Conservation (phyloP, 129 eudicot species). For the Saposhnikovia divaricata region DNA sequence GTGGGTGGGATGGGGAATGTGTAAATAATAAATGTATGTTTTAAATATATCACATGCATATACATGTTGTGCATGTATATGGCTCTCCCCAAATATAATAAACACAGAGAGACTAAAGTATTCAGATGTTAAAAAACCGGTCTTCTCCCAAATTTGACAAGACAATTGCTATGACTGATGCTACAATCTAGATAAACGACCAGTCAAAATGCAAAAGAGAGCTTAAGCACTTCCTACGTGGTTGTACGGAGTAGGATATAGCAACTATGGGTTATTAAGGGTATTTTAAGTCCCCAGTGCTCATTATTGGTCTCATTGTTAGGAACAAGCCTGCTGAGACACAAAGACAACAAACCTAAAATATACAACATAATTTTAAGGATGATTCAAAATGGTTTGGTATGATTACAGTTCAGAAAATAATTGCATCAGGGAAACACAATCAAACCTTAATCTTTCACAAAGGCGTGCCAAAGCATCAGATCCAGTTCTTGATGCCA, state of each 20-base stretch:
- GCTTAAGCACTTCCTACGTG: background rate
- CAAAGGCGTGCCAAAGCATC: slow-evolving; percentile 99
- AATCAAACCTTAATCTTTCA: slow-evolving; percentile 69
- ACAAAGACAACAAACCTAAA: background rate
- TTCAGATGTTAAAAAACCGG: background rate
- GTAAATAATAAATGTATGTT: background rate
- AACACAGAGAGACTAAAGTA: background rate
- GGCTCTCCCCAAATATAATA: background rate
- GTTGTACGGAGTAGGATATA: background rate
- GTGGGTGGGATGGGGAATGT: background rate
- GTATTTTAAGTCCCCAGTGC: background rate
- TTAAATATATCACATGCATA: background rate
- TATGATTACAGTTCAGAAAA: background rate
- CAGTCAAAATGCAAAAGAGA: background rate
- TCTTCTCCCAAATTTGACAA: background rate
- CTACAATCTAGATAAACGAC: background rate
- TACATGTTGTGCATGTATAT: background rate
- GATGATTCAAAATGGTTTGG: background rate
- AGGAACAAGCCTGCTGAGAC: background rate
- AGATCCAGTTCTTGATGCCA: slow-evolving; percentile 77
- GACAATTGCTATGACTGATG: background rate
- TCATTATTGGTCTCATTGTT: background rate
- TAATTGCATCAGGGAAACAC: background rate
- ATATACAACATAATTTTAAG: background rate
- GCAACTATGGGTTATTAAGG: background rate